Base-by-base conservation (phyloP, 805 yeast species). In the Yarrowia sp. region DNA sequence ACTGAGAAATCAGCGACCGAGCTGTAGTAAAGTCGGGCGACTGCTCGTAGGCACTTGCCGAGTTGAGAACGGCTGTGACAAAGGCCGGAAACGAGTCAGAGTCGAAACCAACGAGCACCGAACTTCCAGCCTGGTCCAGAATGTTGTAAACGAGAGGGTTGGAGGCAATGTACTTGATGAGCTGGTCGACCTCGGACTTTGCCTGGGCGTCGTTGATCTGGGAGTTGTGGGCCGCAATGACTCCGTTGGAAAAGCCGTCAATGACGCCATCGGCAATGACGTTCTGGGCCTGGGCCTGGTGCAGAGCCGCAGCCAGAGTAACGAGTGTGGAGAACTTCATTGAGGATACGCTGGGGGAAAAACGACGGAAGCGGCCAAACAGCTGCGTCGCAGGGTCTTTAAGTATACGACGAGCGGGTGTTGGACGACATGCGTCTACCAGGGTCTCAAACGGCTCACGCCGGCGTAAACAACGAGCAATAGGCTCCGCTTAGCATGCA, bases 221-320 rank as follows among this genome's bases (percentile, higher is more conserved):
- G 14, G 55, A 45, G 42, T 68, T 50, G 52, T 61, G 40, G 40
- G 69, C 68, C 16, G 59, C 3, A 26, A 59, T 36, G 43, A 56
- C 38, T 38, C 69, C 67, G 19, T 36, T 40, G 48, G 66, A 58
- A 19, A 67, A 35, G 48, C 69, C 66, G 58, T 56, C 52, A n/a
- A 59, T 14, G 35, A 52, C 65, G 32, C 52, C 52, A 19, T 59
- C 65, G 42, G 52, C 65, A 43, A 59, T 35, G 42, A 59, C 65
- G 52, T 59, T 59, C 42, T 59, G 65, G 19, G 52, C 65, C 11
- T 12, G 2, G 35, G 35, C 65, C 10, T n/a, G 50, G 15, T 58
- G 43, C 36, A 45, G 26, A 26, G 41, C 64, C 3, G 50, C 65
- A 1, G 65, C 41, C 9, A 59, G 52, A 59, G 52, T 5, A 59